These are phyloP conservation scores for Halenospora varia DNA, from an alignment of 495 filamentous ascomycete species.

Conservation along the genomic window DNA sequence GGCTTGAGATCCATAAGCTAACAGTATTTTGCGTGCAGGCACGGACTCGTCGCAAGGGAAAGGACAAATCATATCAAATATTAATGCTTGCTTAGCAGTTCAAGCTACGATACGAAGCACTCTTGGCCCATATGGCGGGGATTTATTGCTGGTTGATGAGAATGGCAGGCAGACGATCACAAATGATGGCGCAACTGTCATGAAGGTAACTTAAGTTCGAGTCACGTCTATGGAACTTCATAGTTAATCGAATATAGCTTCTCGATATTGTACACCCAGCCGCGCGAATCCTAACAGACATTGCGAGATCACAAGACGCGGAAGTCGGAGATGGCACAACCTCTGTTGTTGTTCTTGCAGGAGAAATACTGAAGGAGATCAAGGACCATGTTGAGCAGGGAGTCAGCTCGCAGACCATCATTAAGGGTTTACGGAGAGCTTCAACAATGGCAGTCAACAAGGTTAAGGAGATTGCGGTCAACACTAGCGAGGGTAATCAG, in stretches of 20 bases:
- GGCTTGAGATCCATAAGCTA: neutral
- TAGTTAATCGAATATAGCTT: constrained; percentile 52
- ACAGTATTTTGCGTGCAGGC: constrained; percentile 48
- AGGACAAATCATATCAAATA: constrained; percentile 96
- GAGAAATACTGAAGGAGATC: constrained; percentile 94
- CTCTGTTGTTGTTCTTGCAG: constrained; percentile 91
- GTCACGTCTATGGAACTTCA: neutral
- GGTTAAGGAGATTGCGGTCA: constrained; percentile 94
- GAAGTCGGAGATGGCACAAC: constrained; percentile 98
- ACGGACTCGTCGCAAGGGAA: constrained; percentile 97
- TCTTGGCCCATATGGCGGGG: constrained; percentile 95
- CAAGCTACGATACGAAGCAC: constrained; percentile 94
- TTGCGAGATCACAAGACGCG: constrained; percentile 96
- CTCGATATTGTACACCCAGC: constrained; percentile 98
- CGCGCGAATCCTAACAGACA: constrained; percentile 95
- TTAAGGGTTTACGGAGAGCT: constrained; percentile 90
- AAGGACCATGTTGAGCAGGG: constrained; percentile 94
- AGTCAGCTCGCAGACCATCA: constrained; percentile 94
- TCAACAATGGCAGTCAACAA: constrained; percentile 94
- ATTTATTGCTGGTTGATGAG: constrained; percentile 89
- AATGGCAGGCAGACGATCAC: constrained; percentile 97
- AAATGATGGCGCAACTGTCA: constrained; percentile 97
- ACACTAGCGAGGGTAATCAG: constrained; percentile 79
- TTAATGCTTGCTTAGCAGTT: constrained; percentile 97
- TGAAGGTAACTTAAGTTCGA: constrained; percentile 66